A percentile compares a stretch with the other conserved stretches of the same genome.
Evolutionary conservation across 306 rosid genomes (phyloP).

Genomic region (Dalbergia oliveri): DNA sequence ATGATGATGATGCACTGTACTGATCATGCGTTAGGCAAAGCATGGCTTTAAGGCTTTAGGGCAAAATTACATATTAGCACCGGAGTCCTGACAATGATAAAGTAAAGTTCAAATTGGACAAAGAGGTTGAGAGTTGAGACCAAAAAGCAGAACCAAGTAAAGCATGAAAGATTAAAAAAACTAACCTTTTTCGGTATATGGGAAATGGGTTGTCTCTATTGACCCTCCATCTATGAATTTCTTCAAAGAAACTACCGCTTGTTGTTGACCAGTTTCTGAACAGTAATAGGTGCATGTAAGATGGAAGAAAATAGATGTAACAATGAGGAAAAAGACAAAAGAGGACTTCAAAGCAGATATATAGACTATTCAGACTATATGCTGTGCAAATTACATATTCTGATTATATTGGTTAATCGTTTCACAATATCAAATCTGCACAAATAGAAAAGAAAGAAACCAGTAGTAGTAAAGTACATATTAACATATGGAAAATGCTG

Average conservation of each 20-base stretch:
- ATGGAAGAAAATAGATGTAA: not conserved
- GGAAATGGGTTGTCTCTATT: constrained; percentile 83
- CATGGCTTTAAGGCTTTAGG: constrained; percentile 43
- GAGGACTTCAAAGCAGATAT: constrained; percentile 45
- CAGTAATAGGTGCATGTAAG: constrained; percentile 50
- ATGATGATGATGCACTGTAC: constrained; percentile 56
- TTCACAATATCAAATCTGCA: constrained; percentile 37
- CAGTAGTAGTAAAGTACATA: constrained; percentile 26
- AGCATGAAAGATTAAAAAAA: constrained; percentile 49
- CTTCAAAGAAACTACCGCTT: constrained; percentile 67
- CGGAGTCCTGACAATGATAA: constrained; percentile 55
- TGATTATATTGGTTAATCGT: constrained; percentile 37
- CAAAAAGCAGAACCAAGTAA: constrained; percentile 72
- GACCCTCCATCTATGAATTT: constrained; percentile 46
- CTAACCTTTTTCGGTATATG: constrained; percentile 88
- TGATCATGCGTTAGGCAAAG: constrained; percentile 45
- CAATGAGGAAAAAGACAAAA: not conserved
- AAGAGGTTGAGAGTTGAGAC: constrained; percentile 44
- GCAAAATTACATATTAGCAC: constrained; percentile 60
- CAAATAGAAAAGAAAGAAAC: constrained; percentile 36
- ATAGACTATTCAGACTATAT: constrained; percentile 34
- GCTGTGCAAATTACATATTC: constrained; percentile 48
- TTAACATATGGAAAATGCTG: not conserved
- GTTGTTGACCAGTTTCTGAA: constrained; percentile 59
- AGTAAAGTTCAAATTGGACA: constrained; percentile 61